phyloP scores from a whole-genome alignment of 2,329 filamentous ascomycete species.

The Sporothrix schenckii region DNA sequence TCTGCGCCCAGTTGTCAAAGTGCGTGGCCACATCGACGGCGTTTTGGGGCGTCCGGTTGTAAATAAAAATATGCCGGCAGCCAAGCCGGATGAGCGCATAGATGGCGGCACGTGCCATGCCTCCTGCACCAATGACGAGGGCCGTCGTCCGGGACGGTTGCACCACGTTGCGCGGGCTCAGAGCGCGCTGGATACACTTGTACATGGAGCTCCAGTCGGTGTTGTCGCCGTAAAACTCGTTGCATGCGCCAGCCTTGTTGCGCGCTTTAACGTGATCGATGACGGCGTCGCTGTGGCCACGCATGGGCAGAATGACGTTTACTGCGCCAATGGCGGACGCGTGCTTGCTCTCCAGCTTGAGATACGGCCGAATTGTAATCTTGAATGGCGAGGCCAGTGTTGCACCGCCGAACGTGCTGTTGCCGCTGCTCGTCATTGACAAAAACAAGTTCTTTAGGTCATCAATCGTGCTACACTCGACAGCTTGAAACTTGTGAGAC shows the following conservation, averaged over 20 bases:
- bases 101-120: constrained; percentile 74
- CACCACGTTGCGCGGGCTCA: constrained; percentile 67
- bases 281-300: constrained; percentile 48
- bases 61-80: constrained; percentile 71
- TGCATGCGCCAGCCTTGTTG: constrained; percentile 62
- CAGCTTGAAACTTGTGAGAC: constrained; percentile 65
- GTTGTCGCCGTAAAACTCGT: constrained; percentile 64
- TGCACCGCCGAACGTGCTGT: constrained; percentile 64
- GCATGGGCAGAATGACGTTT: constrained; percentile 70
- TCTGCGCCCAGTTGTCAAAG: constrained; percentile 60
- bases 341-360: constrained; percentile 68
- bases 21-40: constrained; percentile 66
- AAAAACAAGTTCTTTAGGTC: constrained; percentile 62
- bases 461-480: constrained; percentile 62
- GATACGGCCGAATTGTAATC: constrained; percentile 65
- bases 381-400: constrained; percentile 72
- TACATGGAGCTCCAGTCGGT: constrained; percentile 48
- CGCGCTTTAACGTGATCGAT: constrained; percentile 61
- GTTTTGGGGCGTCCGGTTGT: constrained; percentile 65
- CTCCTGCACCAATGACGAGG: constrained; percentile 64
- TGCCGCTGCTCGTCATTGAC: constrained; percentile 45
- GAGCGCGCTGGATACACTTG: constrained; percentile 66
- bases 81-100: constrained; percentile 74
- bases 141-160: constrained; percentile 57
- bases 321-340: constrained; percentile 72